phyloP scores from a whole-genome alignment of 441 rosid species.

The Capsella rubella region DNA sequence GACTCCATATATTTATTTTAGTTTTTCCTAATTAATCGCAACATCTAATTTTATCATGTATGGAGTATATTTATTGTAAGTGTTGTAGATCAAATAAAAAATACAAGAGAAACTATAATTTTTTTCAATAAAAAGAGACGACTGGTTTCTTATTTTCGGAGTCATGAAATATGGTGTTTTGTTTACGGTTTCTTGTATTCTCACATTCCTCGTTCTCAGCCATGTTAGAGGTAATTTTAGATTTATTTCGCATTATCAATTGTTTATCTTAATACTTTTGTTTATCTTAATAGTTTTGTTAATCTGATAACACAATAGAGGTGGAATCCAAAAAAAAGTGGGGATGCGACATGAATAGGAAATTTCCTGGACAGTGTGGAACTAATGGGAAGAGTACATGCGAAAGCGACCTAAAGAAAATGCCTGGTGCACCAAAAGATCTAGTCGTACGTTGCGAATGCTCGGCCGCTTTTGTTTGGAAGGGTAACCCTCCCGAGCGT shows the following conservation, averaged over 20 bases:
- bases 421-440: not conserved
- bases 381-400: not conserved
- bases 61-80: not conserved
- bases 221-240: not conserved
- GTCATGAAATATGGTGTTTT: not conserved
- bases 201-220: not conserved
- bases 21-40: not conserved
- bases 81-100: not conserved
- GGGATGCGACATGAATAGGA: not conserved
- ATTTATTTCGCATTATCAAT: not conserved
- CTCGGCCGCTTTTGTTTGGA: not conserved
- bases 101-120: not conserved
- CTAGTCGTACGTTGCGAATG: not conserved
- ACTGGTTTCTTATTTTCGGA: not conserved
- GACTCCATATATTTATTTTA: not conserved
- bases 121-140: not conserved
- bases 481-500: not conserved
- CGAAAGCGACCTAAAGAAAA: not conserved
- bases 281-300: not conserved
- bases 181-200: not conserved
- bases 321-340: constrained; percentile 2
- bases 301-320: not conserved
- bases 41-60: not conserved
- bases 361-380: not conserved
- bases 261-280: not conserved